Evolutionary conservation across 345 rosid species (phyloP).

Genomic region (Salix purpurea): DNA sequence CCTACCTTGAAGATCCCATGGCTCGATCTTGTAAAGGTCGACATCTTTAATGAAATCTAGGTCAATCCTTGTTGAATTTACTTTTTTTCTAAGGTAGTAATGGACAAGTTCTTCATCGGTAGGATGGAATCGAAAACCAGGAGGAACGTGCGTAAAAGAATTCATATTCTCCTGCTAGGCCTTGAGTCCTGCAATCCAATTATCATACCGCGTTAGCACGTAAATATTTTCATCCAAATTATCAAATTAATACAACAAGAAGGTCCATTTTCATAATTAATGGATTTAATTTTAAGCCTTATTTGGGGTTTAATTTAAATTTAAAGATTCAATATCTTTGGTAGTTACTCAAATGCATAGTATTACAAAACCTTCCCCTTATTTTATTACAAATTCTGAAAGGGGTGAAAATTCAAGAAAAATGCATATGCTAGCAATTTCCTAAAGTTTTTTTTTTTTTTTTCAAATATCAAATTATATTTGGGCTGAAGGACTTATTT

Average conservation of each 20-base stretch:
- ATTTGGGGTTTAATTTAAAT: background rate
- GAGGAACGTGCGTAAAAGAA: slow-evolving; percentile 29
- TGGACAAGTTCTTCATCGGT: slow-evolving; percentile 37
- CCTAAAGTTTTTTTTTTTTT: background rate
- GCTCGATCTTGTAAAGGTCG: slow-evolving; percentile 36
- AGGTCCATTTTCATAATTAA: background rate
- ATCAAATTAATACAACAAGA: background rate
- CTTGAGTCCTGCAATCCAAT: slow-evolving; percentile 19
- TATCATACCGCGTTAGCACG: background rate
- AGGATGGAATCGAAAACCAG: slow-evolving; percentile 39
- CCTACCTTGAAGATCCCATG: slow-evolving; percentile 40
- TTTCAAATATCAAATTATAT: background rate
- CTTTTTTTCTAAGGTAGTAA: slow-evolving; percentile 33
- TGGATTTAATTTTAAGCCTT: background rate
- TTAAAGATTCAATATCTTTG: background rate
- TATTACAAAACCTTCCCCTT: background rate
- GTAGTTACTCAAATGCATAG: too few species aligned
- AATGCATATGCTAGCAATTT: background rate
- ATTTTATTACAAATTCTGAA: background rate
- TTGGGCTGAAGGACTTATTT: background rate
- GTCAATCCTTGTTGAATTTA: slow-evolving; percentile 26
- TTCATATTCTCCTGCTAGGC: slow-evolving; percentile 11
- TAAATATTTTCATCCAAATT: background rate
- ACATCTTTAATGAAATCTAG: slow-evolving; percentile 36
- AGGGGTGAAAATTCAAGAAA: background rate